Percentiles rank a stretch among this genome's conserved stretches.
phyloP scores from a whole-genome alignment of 225 moss, liverwort and hornwort species.

The Pseudoscleropodium purum region DNA sequence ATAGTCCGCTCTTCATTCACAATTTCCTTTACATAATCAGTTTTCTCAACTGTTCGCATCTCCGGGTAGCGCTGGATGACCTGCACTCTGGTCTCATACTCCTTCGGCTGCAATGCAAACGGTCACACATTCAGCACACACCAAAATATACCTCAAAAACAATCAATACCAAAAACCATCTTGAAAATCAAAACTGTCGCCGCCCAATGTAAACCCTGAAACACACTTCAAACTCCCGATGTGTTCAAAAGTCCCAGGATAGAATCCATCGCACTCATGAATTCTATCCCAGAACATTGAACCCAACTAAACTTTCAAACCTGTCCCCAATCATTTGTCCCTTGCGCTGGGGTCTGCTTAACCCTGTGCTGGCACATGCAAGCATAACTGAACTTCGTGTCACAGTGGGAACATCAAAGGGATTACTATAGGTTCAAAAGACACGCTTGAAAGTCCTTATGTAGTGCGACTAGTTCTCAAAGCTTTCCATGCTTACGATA shows the following conservation, averaged over 20 bases:
- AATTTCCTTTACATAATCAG: slow-evolving; percentile 46
- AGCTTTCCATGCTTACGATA: neutral
- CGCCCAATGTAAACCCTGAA: neutral
- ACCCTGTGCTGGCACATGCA: neutral
- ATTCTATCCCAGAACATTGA: no score
- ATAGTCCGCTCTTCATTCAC: slow-evolving; percentile 32
- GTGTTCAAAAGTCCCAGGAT: no score
- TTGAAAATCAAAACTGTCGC: no score
- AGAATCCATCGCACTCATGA: no score
- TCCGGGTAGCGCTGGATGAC: slow-evolving; percentile 50
- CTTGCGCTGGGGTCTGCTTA: neutral
- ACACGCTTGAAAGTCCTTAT: neutral
- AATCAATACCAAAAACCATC: neutral
- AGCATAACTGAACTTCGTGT: neutral
- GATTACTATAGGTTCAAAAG: neutral
- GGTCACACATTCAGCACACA: neutral
- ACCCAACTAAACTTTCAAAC: neutral
- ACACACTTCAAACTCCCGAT: no score
- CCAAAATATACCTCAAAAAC: no score
- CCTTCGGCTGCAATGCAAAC: slow-evolving; percentile 29
- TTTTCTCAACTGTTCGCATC: slow-evolving; percentile 54
- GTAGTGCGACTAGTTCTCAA: no score
- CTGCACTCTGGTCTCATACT: slow-evolving; percentile 52
- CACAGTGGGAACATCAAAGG: no score
- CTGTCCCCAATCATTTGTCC: neutral